Percentiles rank a stretch among this genome's conserved stretches.
Evolutionary conservation across 176 grass and related monocot species (phyloP).

Genomic region (Juncus effusus): DNA sequence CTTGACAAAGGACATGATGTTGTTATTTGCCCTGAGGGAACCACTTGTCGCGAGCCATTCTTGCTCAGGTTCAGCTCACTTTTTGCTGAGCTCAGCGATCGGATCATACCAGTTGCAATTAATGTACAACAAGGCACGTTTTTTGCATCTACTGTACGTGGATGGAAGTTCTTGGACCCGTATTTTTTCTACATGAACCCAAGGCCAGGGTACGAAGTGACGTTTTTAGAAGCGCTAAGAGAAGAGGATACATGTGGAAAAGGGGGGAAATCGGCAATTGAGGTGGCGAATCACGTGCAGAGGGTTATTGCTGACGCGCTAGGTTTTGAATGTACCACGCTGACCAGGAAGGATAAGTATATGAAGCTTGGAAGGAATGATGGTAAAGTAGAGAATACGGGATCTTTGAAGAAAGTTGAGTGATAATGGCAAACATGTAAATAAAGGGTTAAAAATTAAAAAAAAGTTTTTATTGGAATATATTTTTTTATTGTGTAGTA

Average conservation of each 20-base stretch:
- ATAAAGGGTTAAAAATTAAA: too few species aligned
- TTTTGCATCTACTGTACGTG: slow-evolving; percentile 58
- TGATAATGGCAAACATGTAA: neutral
- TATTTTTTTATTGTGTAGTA: too few species aligned
- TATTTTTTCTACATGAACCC: slow-evolving; percentile 97
- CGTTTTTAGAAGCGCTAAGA: slow-evolving; percentile 50
- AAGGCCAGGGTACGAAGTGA: slow-evolving; percentile 50
- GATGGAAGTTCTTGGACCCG: slow-evolving; percentile 57
- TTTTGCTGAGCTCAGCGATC: slow-evolving; percentile 65
- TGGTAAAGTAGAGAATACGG: slow-evolving; percentile 23
- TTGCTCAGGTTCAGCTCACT: slow-evolving; percentile 68
- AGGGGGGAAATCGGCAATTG: slow-evolving; percentile 36
- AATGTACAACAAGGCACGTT: slow-evolving; percentile 39
- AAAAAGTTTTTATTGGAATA: too few species aligned
- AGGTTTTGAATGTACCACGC: slow-evolving; percentile 42
- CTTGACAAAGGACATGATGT: slow-evolving; percentile 54
- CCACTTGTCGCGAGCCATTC: slow-evolving; percentile 69
- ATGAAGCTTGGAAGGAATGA: slow-evolving; percentile 65
- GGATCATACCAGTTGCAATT: slow-evolving; percentile 70
- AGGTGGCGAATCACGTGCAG: slow-evolving; percentile 79
- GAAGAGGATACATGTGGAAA: slow-evolving; percentile 47
- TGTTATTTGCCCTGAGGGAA: slow-evolving; percentile 85
- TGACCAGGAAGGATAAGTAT: slow-evolving; percentile 82
- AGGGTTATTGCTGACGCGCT: slow-evolving; percentile 45
- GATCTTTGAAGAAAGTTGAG: slow-evolving; percentile 24